Base-by-base conservation (phyloP, 108 stramenopile species). In the Nitzschia inconspicua region DNA sequence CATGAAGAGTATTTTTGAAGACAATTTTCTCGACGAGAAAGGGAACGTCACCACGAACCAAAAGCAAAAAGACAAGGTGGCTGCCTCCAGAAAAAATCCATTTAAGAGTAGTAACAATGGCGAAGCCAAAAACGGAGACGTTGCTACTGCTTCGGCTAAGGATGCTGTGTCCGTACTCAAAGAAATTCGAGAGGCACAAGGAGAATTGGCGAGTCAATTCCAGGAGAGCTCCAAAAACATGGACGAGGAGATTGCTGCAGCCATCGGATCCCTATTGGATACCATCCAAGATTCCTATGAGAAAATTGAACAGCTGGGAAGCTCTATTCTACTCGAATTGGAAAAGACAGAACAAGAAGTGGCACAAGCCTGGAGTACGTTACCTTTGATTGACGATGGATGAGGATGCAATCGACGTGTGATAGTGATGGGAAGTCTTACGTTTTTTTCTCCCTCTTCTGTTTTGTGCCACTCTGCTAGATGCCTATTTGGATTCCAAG, bases 341-440 rank as follows among this genome's bases (percentile, higher is more conserved):
- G 85, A 90, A 65, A 60, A 60, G 40, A 79, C 89, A 3, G 89
- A 90, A 63, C 36, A 59, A 19, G 85, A 86, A 54, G 89, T 90
- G 1, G 54, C 65, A 20, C 60, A 60, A 8, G 68, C 79, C 2
- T 89, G 87, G 87, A 66, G 80, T 77, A 48, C 70, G 78, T 73
- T 0, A 14, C n/a, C 19, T 43, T 35, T 19, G 7, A 22, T 10
- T 4, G 19, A 8, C 4, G 19, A 47, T 20, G 2, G 24, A 25
- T 19, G 14, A 4, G n/a, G n/a, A n/a, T n/a, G n/a, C n/a, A n/a
- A n/a, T n/a, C n/a, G n/a, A n/a, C n/a, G n/a, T n/a, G n/a, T n/a
- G n/a, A n/a, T n/a, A n/a, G n/a, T n/a, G n/a, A n/a, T n/a, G n/a
- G n/a, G n/a, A n/a, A n/a, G n/a, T n/a, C n/a, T n/a, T n/a, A n/a